phyloP scores from a whole-genome alignment of 192 early-diverging fungal genomes.

The Coemansia interrupta region DNA sequence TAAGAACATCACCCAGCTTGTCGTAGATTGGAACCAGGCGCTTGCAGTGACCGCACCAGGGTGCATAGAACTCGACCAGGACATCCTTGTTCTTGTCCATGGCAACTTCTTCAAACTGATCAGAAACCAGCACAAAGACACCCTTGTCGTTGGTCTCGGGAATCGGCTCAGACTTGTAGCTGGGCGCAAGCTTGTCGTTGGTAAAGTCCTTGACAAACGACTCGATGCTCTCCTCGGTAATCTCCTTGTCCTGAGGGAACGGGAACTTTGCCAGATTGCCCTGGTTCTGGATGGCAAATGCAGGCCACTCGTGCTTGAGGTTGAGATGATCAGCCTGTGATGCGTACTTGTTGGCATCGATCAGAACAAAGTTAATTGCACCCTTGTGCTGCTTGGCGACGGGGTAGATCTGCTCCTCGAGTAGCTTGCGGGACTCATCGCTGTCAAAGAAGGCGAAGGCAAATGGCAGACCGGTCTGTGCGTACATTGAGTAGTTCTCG shows the following conservation, averaged over 20 bases:
- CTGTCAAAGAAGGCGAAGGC: conserved; percentile 81
- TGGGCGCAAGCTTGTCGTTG: conserved; percentile 66
- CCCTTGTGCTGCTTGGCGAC: conserved; percentile 85
- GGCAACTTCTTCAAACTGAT: conserved; percentile 79
- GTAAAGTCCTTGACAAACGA: conserved; percentile 66
- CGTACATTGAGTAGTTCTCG: conserved; percentile 85
- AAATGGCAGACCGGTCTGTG: conserved; percentile 82
- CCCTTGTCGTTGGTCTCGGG: conserved; percentile 83
- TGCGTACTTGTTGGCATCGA: conserved; percentile 82
- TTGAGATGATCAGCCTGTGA: conserved; percentile 84
- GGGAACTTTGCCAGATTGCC: conserved; percentile 78
- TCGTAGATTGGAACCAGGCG: conserved; percentile 75
- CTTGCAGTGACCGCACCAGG: conserved; percentile 87
- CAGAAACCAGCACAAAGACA: conserved; percentile 88
- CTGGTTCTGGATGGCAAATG: conserved; percentile 84
- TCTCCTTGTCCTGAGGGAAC: conserved; percentile 67
- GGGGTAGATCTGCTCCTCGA: conserved; percentile 61
- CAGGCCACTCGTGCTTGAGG: conserved; percentile 89
- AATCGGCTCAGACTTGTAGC: conserved; percentile 79
- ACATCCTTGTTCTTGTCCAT: conserved; percentile 85
- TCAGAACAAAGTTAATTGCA: conserved; percentile 86
- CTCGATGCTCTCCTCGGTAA: conserved; percentile 61
- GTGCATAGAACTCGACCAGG: conserved; percentile 90
- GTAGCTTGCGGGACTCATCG: conserved; percentile 58
- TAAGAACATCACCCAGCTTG: conserved; percentile 64